Evolutionary conservation across 257 asterid species (phyloP).

Genomic region (Haberlea rhodopensis): DNA sequence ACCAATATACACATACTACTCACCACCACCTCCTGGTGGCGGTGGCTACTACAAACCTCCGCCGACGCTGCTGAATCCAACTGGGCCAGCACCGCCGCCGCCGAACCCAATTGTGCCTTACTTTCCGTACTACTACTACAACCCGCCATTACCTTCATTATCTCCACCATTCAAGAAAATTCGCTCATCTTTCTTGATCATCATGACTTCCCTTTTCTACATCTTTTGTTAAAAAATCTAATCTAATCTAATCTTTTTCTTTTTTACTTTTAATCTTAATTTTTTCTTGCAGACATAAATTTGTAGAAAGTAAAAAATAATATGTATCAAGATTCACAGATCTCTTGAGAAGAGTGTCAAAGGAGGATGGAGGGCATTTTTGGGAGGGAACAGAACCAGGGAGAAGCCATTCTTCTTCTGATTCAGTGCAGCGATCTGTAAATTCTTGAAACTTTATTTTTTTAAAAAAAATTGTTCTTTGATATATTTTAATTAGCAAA

Average conservation of each 20-base stretch:
- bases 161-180: constrained; percentile 27
- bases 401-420: constrained; percentile 16
- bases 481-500: no score
- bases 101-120: constrained; percentile 92
- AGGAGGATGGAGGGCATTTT: constrained; percentile 24
- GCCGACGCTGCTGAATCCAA: constrained; percentile 37
- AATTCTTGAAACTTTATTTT: constrained; percentile 39
- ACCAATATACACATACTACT: constrained; percentile 33
- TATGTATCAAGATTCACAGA: constrained; percentile 53
- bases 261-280: neutral
- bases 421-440: constrained; percentile 37
- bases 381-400: constrained; percentile 8
- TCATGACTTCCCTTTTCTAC: constrained; percentile 19
- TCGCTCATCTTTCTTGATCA: constrained; percentile 24
- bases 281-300: neutral
- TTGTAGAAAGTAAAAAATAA: constrained; percentile 33
- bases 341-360: constrained; percentile 28
- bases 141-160: constrained; percentile 55
- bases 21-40: constrained; percentile 48
- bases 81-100: constrained; percentile 80
- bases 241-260: constrained; percentile 1
- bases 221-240: constrained; percentile 14
- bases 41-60: constrained; percentile 48
- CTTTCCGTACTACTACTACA: constrained; percentile 67
- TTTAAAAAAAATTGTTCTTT: neutral